These are phyloP conservation scores for Aphanomyces euteiches DNA, from an alignment of 352 stramenopile species.

Conservation along the genomic window DNA sequence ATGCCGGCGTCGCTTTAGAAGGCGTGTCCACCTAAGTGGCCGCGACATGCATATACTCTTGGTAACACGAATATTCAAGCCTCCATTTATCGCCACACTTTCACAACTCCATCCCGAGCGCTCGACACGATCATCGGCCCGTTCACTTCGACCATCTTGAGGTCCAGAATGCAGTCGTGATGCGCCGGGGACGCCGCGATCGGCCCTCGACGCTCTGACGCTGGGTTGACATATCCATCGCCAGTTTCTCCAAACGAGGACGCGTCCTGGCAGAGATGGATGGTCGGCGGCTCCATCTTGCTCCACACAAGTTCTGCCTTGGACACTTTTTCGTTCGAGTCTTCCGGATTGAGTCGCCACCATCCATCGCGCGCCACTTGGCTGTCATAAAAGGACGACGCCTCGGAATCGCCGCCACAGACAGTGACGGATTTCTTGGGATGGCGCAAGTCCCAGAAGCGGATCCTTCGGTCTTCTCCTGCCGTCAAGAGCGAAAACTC, in stretches of 20 bases:
- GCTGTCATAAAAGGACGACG: slow-evolving; percentile 85
- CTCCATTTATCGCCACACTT: slow-evolving; percentile 88
- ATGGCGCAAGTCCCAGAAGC: slow-evolving; percentile 96
- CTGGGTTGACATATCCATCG: slow-evolving; percentile 62
- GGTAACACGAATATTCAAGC: slow-evolving; percentile 5
- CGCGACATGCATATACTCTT: slow-evolving; percentile 7
- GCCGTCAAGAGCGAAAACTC: slow-evolving; percentile 90
- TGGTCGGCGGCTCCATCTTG: slow-evolving; percentile 74
- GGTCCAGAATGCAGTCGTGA: slow-evolving; percentile 93
- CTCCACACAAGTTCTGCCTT: slow-evolving; percentile 86
- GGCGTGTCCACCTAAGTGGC: slow-evolving; percentile 43
- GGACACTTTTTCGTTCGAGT: slow-evolving; percentile 38
- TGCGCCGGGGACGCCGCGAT: slow-evolving; percentile 84
- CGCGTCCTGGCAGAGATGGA: slow-evolving; percentile 82
- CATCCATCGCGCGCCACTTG: slow-evolving; percentile 68
- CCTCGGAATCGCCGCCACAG: slow-evolving; percentile 64
- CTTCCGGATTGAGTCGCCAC: slow-evolving; percentile 52
- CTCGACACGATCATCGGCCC: slow-evolving; percentile 89
- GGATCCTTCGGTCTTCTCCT: slow-evolving; percentile 92
- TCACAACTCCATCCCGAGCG: slow-evolving; percentile 94
- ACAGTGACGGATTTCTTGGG: slow-evolving; percentile 92
- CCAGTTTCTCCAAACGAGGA: slow-evolving; percentile 37
- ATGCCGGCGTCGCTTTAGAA: slow-evolving; percentile 76
- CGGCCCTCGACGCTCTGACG: slow-evolving; percentile 86
- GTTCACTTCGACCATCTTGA: slow-evolving; percentile 92